Conservation (phyloP, 352 stramenopile species). For the Pseudoperonospora humuli region DNA sequence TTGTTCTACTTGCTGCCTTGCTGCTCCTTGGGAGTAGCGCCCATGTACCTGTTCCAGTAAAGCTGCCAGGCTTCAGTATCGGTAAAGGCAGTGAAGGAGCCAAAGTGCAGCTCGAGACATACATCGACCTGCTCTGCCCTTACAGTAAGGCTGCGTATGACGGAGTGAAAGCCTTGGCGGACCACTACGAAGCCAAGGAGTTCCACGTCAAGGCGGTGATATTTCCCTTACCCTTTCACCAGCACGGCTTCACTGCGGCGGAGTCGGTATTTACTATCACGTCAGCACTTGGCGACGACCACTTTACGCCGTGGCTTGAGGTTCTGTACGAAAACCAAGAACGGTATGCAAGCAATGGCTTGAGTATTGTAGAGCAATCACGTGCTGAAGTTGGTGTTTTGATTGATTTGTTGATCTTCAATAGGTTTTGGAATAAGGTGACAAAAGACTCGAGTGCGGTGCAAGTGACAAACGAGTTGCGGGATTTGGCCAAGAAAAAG, state of each 20-base stretch:
- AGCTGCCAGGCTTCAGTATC: conserved; percentile 56
- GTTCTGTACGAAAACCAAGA: conserved; percentile 68
- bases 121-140: conserved; percentile 70
- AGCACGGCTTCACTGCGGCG: conserved; percentile 51
- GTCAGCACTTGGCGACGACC: conserved; percentile 34
- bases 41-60: conserved; percentile 50
- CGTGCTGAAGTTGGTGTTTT: too few species aligned
- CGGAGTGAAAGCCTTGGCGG: conserved; percentile 49
- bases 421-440: conserved; percentile 65
- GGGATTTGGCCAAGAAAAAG: conserved; percentile 40
- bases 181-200: conserved; percentile 46
- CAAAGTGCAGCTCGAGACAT: conserved; percentile 68
- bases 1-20: conserved; percentile 3
- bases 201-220: conserved; percentile 54
- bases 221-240: conserved; percentile 68
- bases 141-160: conserved; percentile 55
- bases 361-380: too few species aligned
- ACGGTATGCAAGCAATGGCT: too few species aligned
- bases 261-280: conserved; percentile 59
- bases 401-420: too few species aligned
- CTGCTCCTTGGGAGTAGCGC: conserved; percentile 13
- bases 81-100: conserved; percentile 34
- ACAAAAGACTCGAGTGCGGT: conserved; percentile 57
- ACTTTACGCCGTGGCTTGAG: conserved; percentile 56
- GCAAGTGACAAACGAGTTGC: conserved; percentile 51